These are phyloP conservation scores for Gaeumannomyces tritici DNA, from an alignment of 2,329 filamentous ascomycete genomes.

Conservation along the genomic window DNA sequence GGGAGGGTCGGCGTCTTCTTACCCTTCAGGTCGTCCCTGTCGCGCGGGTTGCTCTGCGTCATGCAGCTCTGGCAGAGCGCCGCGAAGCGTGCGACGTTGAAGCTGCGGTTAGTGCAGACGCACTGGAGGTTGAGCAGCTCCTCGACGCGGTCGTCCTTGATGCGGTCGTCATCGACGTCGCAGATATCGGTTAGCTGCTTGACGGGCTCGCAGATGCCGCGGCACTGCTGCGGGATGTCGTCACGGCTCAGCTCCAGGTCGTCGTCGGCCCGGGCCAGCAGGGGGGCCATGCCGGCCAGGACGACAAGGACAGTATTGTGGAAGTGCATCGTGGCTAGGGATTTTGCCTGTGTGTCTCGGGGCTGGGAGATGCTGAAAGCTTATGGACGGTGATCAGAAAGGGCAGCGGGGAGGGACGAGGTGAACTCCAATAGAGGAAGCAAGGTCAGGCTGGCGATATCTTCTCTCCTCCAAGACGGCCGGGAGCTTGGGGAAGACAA, in stretches of 20 bases:
- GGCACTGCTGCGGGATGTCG: conserved; percentile 24
- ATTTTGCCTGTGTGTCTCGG: not conserved
- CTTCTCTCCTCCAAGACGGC: not conserved
- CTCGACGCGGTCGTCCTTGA: conserved; percentile 21
- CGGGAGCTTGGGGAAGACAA: not conserved
- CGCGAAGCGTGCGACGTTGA: conserved; percentile 25
- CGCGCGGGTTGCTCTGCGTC: conserved; percentile 17
- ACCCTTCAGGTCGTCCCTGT: not conserved
- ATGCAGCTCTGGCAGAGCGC: conserved; percentile 28
- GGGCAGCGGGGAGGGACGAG: not conserved
- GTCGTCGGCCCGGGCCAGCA: conserved; percentile 15
- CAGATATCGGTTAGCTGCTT: conserved; percentile 24
- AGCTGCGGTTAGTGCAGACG: conserved; percentile 29
- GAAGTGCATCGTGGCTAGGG: conserved; percentile 15
- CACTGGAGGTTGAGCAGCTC: conserved; percentile 27
- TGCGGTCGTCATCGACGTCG: conserved; percentile 37
- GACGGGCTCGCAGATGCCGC: conserved; percentile 25
- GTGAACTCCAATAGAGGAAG: not conserved
- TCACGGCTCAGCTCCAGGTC: conserved; percentile 20
- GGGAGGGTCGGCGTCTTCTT: not conserved
- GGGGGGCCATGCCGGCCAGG: conserved; percentile 14
- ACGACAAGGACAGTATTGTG: conserved; percentile 18
- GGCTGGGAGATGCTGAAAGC: not conserved
- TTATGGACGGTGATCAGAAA: not conserved
- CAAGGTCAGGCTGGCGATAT: not conserved